Conservation (phyloP, 2,329 filamentous ascomycete genomes). For the Cladorrhinum sp. region DNA sequence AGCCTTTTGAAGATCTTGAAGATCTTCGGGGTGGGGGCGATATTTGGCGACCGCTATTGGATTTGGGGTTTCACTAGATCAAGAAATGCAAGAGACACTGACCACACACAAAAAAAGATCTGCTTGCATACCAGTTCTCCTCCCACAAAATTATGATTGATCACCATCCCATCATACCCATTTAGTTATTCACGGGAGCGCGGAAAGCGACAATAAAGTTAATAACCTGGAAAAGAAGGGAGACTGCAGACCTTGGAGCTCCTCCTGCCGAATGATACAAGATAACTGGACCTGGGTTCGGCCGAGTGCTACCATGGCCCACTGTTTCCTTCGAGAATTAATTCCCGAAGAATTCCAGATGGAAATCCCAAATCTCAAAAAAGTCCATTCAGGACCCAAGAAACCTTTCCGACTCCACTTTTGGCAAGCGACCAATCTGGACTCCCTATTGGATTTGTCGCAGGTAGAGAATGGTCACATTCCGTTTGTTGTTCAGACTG, state of each 20-base stretch:
- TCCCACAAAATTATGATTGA: not conserved
- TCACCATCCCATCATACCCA: not conserved
- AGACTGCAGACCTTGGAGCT: not conserved
- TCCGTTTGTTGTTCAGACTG: not conserved
- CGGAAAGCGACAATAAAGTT: not conserved
- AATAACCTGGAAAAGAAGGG: no score
- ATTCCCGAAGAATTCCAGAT: slow-evolving; percentile 5
- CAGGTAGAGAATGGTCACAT: not conserved
- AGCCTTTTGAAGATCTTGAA: no score
- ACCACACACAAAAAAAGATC: no score
- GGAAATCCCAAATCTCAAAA: not conserved
- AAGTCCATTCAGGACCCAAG: not conserved
- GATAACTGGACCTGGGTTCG: not conserved
- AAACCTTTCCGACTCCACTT: not conserved
- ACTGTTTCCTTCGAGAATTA: slow-evolving; percentile 14
- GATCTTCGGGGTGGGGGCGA: no score
- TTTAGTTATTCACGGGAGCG: no score
- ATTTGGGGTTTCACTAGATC: no score
- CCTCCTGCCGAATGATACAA: not conserved
- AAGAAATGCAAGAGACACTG: not conserved
- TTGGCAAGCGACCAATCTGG: not conserved
- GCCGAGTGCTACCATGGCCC: not conserved
- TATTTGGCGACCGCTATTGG: no score
- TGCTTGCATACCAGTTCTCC: no score
- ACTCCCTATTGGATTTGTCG: not conserved